Base-by-base conservation (phyloP, 768 basidiomycete genomes). In the Coprinopsis sp. region DNA sequence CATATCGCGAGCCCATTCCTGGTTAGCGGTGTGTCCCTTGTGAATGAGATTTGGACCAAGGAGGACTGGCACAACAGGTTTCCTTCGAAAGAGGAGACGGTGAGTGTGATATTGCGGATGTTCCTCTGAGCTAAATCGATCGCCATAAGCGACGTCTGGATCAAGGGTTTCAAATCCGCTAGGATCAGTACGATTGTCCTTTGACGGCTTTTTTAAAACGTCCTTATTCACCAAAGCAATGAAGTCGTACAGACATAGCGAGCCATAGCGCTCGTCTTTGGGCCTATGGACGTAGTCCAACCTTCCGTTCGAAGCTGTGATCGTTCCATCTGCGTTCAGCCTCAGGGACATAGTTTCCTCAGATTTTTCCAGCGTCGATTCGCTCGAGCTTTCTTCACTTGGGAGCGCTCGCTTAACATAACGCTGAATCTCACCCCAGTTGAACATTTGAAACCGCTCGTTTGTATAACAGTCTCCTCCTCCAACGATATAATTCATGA, bases 401-500 rank as follows among this genome's bases (percentile, higher is more conserved):
- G n/a, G n/a, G n/a, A n/a, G n/a, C n/a, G n/a, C n/a, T n/a, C n/a
- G n/a, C n/a, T n/a, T n/a, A n/a, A 37, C 16, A 16, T 7, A 37
- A 8, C 34, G 34, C 6, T n/a, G n/a, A 7, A 37, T 6, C 16
- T 37, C 34, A 8, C 34, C 34, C 34, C 34, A 37, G 16, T 37
- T 37, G 16, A 37, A 7, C 8, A 19, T 37, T 8, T 7, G 8
- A 37, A 37, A 37, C 16, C 21, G 34, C 21, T 7, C 34, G 34
- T 37, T 7, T 6, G 34, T 37, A 19, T 37, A 37, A 6, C 21
- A 6, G 8, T 37, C 34, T 8, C 34, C 34, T 7, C 34, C 34
- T 6, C 34, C 34, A 7, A 37, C 34, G 34, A 37, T 7, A 16
- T 37, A 37, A 23, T 59, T 62, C 56, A 61, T 54, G 0, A 65